Evolutionary conservation across 73 alveolate species (phyloP).

Genomic region (Breviolum minutum): DNA sequence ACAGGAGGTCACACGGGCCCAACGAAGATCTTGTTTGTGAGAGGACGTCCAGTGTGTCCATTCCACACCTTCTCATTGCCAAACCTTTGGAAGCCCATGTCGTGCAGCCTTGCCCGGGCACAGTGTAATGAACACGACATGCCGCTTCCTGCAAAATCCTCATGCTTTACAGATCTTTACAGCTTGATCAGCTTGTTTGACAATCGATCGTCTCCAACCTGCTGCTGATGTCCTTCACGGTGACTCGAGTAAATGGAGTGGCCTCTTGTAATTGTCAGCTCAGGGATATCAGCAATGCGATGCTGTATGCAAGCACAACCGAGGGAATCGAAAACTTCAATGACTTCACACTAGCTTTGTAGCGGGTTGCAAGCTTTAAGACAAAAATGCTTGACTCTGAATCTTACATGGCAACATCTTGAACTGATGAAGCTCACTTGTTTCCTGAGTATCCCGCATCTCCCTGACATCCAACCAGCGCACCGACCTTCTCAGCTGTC

Average conservation of each 20-base stretch:
- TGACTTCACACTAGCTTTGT: no score
- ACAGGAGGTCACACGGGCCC: slow-evolving; percentile 98
- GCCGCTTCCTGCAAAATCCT: not conserved
- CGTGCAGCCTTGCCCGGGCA: slow-evolving; percentile 68
- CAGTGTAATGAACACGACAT: not conserved
- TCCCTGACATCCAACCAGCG: slow-evolving; percentile 87
- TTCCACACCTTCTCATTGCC: slow-evolving; percentile 98
- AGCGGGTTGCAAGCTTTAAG: no score
- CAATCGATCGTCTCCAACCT: slow-evolving; percentile 93
- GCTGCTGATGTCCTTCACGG: slow-evolving; percentile 98
- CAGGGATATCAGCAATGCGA: no score
- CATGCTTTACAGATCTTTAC: not conserved
- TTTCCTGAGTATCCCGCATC: slow-evolving; percentile 42
- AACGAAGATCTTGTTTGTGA: slow-evolving; percentile 98
- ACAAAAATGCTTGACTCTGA: no score
- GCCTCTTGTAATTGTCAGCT: slow-evolving; percentile 97
- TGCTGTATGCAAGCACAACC: no score
- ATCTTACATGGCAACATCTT: not conserved
- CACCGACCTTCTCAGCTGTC: slow-evolving; percentile 51
- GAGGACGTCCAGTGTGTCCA: slow-evolving; percentile 99
- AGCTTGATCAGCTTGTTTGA: not conserved
- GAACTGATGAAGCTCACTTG: not conserved
- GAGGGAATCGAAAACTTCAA: no score
- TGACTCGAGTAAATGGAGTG: slow-evolving; percentile 99
- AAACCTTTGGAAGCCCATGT: slow-evolving; percentile 91